These are phyloP conservation scores for Quercus robur DNA, from an alignment of 306 rosid genomes.

Conservation along the genomic window DNA sequence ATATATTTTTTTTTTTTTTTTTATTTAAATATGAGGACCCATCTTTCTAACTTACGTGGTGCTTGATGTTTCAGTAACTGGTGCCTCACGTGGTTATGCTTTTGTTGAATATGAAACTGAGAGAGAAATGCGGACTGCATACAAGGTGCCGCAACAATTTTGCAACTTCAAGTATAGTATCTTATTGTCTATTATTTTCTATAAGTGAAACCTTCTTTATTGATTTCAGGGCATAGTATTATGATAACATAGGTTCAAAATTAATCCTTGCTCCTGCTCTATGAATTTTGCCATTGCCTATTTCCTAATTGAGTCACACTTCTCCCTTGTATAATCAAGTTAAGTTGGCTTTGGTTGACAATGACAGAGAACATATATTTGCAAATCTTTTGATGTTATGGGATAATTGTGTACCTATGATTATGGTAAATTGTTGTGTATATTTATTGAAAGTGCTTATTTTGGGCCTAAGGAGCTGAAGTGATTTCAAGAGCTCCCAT, in stretches of 20 bases:
- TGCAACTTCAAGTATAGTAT: neutral
- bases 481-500: neutral
- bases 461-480: neutral
- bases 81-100: slow-evolving; percentile 92
- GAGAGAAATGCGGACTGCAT: slow-evolving; percentile 77
- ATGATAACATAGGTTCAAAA: neutral
- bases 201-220: no score
- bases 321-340: neutral
- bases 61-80: slow-evolving; percentile 59
- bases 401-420: neutral
- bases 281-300: neutral
- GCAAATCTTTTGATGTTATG: neutral
- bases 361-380: neutral
- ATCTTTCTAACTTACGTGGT: neutral
- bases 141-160: slow-evolving; percentile 45
- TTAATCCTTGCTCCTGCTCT: neutral
- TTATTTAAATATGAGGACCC: neutral
- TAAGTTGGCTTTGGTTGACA: neutral
- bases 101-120: slow-evolving; percentile 86
- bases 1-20: neutral
- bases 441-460: neutral
- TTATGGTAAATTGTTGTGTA: neutral
- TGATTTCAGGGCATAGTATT: neutral
- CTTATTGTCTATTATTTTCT: neutral
- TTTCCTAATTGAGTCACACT: neutral